A percentile compares a stretch with the other conserved stretches of the same genome.
These are phyloP conservation scores for Prunus salicina DNA, from an alignment of 306 rosid genomes.

Conservation along the genomic window DNA sequence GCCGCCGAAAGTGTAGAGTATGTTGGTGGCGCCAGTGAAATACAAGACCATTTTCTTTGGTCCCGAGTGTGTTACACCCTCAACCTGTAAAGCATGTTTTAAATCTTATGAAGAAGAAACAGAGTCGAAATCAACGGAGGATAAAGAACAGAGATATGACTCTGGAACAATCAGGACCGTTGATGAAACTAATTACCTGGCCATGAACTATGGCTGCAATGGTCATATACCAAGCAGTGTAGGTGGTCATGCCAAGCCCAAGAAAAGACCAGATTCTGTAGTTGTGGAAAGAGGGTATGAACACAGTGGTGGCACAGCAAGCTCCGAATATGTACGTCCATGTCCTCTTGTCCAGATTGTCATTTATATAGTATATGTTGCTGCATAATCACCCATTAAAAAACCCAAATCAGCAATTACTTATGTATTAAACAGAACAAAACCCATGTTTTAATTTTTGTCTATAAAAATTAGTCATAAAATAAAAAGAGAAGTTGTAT, in stretches of 20 bases:
- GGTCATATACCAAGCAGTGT: conserved; percentile 95
- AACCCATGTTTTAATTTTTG: background rate
- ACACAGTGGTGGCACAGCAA: conserved; percentile 95
- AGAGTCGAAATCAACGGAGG: background rate
- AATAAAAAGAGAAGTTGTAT: background rate
- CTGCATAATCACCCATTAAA: conserved; percentile 33
- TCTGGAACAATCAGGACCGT: background rate
- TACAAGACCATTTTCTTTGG: conserved; percentile 72
- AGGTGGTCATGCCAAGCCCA: conserved; percentile 97
- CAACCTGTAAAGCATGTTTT: conserved; percentile 41
- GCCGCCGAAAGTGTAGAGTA: conserved; percentile 97
- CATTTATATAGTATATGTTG: conserved; percentile 84
- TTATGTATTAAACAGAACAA: background rate
- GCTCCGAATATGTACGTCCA: conserved; percentile 98
- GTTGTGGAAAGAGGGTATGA: conserved; percentile 92
- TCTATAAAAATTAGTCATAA: background rate
- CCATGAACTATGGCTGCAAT: conserved; percentile 75
- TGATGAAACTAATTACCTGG: conserved; percentile 48
- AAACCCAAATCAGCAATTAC: background rate
- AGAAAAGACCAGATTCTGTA: conserved; percentile 94
- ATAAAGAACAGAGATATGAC: background rate
- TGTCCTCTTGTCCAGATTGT: conserved; percentile 85
- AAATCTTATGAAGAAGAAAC: background rate
- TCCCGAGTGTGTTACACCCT: conserved; percentile 74
- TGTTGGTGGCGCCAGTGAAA: conserved; percentile 97